Base-by-base conservation (phyloP, 2,329 filamentous ascomycete species). In the Aspergillus viridinutans region DNA sequence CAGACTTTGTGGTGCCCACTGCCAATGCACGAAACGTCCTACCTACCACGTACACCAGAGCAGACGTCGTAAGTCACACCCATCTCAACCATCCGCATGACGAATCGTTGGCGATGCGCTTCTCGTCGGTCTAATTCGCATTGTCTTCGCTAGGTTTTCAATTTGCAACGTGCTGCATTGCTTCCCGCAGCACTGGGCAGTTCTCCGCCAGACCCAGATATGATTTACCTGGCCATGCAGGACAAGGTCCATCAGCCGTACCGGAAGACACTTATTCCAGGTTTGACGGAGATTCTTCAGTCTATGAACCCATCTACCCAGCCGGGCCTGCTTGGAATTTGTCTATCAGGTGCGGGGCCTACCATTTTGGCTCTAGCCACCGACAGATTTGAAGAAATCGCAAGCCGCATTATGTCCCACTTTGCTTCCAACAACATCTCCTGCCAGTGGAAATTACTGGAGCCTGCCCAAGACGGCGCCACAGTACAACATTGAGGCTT, bases 191-290 rank as follows among this genome's bases (percentile, higher is more conserved):
- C 92, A 1, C 83, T 99, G 49, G 92, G 92, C 62, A 88, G 91
- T 72, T 93, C 90, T 7, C 93, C 94, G 9, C 93, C 92, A 1
- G 89, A 97, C 70, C 88, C 94, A 23, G 88, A 95, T 67, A 88
- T 96, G 75, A 99, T 99, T 73, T 95, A 95, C 78, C 86, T 95
- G 50, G 93, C 92, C 49, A 99, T 99, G 94, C 94, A 97, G 78
- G 94, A 99, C 80, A 96, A 92, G 77, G 86, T 99, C 59, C 94
- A 99, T 78, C 94, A 99, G 76, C 94, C 92, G 47, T 97, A 99
- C 79, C 88, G 94, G 54, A 88, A 94, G 76, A 88, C 84, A 2
- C 84, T 99, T 60, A 96, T 99, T 65, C 94, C 94, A 1, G 94
- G 93, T 0, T 82, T 99, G 56, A 89, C 90, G 17, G 89, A 96